Conservation (phyloP, 2,329 filamentous ascomycete species). For the Orbilia blumenaviensis region DNA sequence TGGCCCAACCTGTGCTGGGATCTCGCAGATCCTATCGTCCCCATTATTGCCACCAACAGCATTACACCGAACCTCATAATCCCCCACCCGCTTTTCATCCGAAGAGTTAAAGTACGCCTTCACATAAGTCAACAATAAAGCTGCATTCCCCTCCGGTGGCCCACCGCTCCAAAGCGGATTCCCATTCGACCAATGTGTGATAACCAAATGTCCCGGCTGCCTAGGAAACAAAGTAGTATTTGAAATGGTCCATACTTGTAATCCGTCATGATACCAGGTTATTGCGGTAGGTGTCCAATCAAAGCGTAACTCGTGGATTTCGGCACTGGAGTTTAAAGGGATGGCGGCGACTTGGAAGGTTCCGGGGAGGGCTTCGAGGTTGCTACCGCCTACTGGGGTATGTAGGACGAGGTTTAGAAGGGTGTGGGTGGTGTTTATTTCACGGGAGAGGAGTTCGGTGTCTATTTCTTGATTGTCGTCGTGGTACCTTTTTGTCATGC, state of each 20-base stretch:
- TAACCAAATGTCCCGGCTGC: conserved; percentile 71
- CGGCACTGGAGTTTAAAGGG: conserved; percentile 72
- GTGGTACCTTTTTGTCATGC: conserved; percentile 73
- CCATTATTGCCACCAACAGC: conserved; percentile 58
- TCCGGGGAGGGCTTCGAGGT: conserved; percentile 71
- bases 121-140: conserved; percentile 73
- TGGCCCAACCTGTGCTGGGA: conserved; percentile 64
- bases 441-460: conserved; percentile 77
- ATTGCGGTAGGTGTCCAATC: conserved; percentile 74
- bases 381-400: conserved; percentile 68
- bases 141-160: conserved; percentile 71
- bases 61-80: conserved; percentile 63
- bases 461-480: conserved; percentile 84
- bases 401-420: conserved; percentile 80
- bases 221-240: conserved; percentile 68
- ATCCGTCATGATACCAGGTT: conserved; percentile 74
- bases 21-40: conserved; percentile 64
- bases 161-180: conserved; percentile 76
- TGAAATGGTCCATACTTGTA: conserved; percentile 68
- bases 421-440: conserved; percentile 66
- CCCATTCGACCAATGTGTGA: conserved; percentile 82
- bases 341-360: conserved; percentile 70
- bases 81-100: conserved; percentile 60
- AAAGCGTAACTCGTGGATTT: conserved; percentile 81
- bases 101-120: conserved; percentile 84